Conservation (phyloP, 495 filamentous ascomycete genomes). For the Hyaloscypha finlandica region DNA sequence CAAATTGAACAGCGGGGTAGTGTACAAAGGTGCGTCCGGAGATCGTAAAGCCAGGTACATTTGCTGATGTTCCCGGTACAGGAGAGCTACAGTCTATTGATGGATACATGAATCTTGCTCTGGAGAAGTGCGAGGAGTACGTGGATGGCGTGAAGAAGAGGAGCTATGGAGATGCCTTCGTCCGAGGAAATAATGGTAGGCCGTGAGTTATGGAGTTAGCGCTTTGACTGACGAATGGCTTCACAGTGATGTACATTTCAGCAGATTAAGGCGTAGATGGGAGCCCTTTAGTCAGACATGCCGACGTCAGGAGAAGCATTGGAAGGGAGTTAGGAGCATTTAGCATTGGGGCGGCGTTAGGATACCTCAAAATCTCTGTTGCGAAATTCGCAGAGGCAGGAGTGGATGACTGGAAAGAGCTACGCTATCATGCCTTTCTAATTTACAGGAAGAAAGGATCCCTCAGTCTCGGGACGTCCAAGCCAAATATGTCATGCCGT, state of each 20-base stretch:
- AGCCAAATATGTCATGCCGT: conserved; percentile 52
- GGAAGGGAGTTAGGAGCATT: conserved; percentile 1
- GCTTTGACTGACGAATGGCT: conserved; percentile 4
- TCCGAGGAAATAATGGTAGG: conserved; percentile 93
- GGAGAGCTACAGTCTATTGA: conserved; percentile 95
- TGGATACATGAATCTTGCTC: conserved; percentile 98
- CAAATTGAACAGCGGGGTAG: conserved; percentile 92
- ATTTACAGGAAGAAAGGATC: background rate
- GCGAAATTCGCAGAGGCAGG: background rate
- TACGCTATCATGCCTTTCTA: background rate
- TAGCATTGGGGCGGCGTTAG: conserved; percentile 10
- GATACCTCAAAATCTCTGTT: background rate
- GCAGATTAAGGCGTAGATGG: conserved; percentile 48
- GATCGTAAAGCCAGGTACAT: background rate
- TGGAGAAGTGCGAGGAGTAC: conserved; percentile 92
- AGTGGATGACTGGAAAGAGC: background rate
- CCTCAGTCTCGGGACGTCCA: conserved; percentile 48
- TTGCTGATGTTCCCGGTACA: conserved; percentile 36
- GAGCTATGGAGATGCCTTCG: conserved; percentile 92
- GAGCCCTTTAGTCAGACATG: background rate
- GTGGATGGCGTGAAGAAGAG: conserved; percentile 78
- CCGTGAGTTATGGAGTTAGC: conserved; percentile 13
- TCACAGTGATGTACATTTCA: conserved; percentile 73
- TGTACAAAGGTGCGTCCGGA: conserved; percentile 77
- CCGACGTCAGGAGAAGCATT: conserved; percentile 4